These are phyloP conservation scores for Xylaria sp. DNA, from an alignment of 2,329 filamentous ascomycete species.

Conservation along the genomic window DNA sequence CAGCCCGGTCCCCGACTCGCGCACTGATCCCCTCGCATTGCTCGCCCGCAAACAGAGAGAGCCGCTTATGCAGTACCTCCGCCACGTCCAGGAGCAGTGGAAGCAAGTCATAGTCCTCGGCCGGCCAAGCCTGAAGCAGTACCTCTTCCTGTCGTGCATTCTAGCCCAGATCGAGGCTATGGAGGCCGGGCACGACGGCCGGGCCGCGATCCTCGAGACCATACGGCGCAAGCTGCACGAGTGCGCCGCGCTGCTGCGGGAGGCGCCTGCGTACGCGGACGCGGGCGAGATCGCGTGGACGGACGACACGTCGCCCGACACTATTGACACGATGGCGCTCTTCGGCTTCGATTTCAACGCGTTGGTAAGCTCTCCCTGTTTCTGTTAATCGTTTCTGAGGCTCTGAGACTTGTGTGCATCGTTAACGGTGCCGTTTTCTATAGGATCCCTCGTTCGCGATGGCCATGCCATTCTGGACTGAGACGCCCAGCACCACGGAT, in stretches of 20 bases:
- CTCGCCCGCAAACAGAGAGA: constrained; percentile 22
- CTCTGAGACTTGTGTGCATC: not conserved
- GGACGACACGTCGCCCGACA: constrained; percentile 17
- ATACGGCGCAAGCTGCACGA: constrained; percentile 17
- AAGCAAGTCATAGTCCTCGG: constrained; percentile 31
- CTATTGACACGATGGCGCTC: constrained; percentile 22
- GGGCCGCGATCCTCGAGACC: constrained; percentile 11
- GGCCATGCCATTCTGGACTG: constrained; percentile 20
- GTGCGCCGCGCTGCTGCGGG: constrained; percentile 17
- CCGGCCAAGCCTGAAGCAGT: constrained; percentile 33
- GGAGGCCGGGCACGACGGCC: constrained; percentile 16
- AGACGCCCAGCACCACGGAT: not conserved
- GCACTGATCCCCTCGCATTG: constrained; percentile 25
- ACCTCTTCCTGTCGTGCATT: constrained; percentile 33
- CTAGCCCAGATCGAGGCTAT: constrained; percentile 30
- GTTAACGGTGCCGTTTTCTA: not conserved
- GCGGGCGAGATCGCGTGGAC: constrained; percentile 1
- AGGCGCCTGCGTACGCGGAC: constrained; percentile 18
- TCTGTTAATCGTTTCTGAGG: not conserved
- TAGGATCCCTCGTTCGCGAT: constrained; percentile 21
- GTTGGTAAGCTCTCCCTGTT: constrained; percentile 19
- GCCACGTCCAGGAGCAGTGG: constrained; percentile 30
- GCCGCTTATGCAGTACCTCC: constrained; percentile 28
- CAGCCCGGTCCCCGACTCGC: not conserved
- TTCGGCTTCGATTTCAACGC: constrained; percentile 32